Evolutionary conservation across 306 rosid genomes (phyloP).

Genomic region (Arachis stenosperma): DNA sequence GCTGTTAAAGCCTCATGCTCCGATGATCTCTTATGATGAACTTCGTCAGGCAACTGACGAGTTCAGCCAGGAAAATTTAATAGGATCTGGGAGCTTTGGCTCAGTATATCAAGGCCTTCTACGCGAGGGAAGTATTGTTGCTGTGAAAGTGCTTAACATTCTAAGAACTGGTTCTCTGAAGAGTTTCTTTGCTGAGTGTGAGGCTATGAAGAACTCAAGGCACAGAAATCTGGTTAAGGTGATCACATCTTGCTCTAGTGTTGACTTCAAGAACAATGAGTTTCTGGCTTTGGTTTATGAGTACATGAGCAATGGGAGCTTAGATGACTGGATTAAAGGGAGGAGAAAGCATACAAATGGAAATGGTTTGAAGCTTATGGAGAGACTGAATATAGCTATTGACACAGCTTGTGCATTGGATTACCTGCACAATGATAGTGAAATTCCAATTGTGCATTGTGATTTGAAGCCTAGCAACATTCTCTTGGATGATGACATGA

Average conservation of each 20-base stretch:
- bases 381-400: slow-evolving; percentile 65
- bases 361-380: slow-evolving; percentile 53
- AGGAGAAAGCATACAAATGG: slow-evolving; percentile 50
- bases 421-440: slow-evolving; percentile 72
- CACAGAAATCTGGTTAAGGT: slow-evolving; percentile 74
- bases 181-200: slow-evolving; percentile 81
- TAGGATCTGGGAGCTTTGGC: slow-evolving; percentile 76
- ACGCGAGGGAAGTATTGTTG: slow-evolving; percentile 50
- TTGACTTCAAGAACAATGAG: slow-evolving; percentile 62
- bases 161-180: slow-evolving; percentile 50
- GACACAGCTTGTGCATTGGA: slow-evolving; percentile 69
- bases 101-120: slow-evolving; percentile 63
- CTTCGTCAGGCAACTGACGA: slow-evolving; percentile 64
- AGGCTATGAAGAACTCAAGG: slow-evolving; percentile 61
- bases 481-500: slow-evolving; percentile 64
- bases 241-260: slow-evolving; percentile 76
- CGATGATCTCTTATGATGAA: slow-evolving; percentile 58
- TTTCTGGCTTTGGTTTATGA: slow-evolving; percentile 76
- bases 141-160: slow-evolving; percentile 72
- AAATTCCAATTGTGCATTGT: slow-evolving; percentile 70
- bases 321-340: slow-evolving; percentile 79
- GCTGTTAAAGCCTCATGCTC: slow-evolving; percentile 42
- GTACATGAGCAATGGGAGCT: slow-evolving; percentile 65
- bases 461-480: slow-evolving; percentile 83
- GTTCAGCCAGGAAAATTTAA: slow-evolving; percentile 50